Percentiles rank a stretch among this genome's conserved stretches.
Conservation (phyloP, 2,329 filamentous ascomycete genomes). For the Sphaerulina musiva region DNA sequence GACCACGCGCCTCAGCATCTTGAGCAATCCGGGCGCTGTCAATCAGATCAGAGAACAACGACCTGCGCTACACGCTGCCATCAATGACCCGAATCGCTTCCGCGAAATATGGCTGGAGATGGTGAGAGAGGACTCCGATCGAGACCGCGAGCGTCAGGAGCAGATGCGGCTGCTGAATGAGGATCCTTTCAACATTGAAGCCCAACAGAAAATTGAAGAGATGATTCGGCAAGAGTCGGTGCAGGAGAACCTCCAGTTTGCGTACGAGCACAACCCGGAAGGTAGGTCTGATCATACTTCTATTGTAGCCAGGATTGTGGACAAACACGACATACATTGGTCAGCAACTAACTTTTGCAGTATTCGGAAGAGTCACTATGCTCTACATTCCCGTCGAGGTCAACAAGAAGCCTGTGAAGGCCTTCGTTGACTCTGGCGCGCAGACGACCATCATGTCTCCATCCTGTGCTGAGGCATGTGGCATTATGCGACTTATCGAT, state of each 20-base stretch:
- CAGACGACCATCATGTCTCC: conserved; percentile 99
- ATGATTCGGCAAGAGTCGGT: conserved; percentile 93
- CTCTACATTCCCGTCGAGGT: conserved; percentile 94
- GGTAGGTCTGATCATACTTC: conserved; percentile 51
- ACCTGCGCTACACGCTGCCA: conserved; percentile 67
- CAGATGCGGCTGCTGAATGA: conserved; percentile 82
- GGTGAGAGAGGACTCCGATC: conserved; percentile 62
- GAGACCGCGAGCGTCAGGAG: conserved; percentile 69
- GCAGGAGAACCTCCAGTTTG: conserved; percentile 91
- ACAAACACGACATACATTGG: neutral
- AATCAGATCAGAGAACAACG: conserved; percentile 64
- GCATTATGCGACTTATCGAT: conserved; percentile 94
- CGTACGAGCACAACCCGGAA: conserved; percentile 95
- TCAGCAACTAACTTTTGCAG: conserved; percentile 42
- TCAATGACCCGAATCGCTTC: conserved; percentile 72
- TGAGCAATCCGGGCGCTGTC: conserved; percentile 69
- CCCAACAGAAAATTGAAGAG: conserved; percentile 87
- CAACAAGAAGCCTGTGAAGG: conserved; percentile 86
- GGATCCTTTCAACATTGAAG: conserved; percentile 89
- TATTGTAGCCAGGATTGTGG: neutral
- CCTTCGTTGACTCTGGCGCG: conserved; percentile 92
- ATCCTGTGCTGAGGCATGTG: conserved; percentile 79
- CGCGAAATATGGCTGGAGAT: conserved; percentile 63
- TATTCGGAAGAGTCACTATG: conserved; percentile 92
- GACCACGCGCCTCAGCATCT: conserved; percentile 70